These are phyloP conservation scores for Allomyces macrogynus DNA, from an alignment of 192 early-diverging fungal genomes.

Conservation along the genomic window DNA sequence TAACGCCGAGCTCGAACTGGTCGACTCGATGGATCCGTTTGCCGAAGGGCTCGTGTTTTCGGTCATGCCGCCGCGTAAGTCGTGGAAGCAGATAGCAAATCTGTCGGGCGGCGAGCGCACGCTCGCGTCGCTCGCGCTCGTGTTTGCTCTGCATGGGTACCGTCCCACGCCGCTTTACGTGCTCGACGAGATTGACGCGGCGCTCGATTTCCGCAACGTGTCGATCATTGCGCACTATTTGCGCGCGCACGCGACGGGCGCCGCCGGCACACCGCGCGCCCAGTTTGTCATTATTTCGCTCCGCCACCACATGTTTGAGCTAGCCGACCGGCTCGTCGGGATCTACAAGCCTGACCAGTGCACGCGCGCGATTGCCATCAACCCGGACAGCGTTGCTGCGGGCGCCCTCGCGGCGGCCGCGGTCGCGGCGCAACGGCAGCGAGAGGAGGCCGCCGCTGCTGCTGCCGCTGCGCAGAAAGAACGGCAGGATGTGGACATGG, in stretches of 20 bases:
- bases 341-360: slow-evolving; percentile 93
- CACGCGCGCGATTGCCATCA: slow-evolving; percentile 59
- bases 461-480: too few species aligned
- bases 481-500: too few species aligned
- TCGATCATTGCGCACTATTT: slow-evolving; percentile 98
- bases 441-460: too few species aligned
- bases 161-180: slow-evolving; percentile 99
- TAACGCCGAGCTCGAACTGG: slow-evolving; percentile 92
- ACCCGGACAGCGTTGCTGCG: slow-evolving; percentile 13
- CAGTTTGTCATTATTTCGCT: slow-evolving; percentile 98
- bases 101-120: slow-evolving; percentile 97
- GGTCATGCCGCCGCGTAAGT: slow-evolving; percentile 99
- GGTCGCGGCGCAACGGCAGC: too few species aligned
- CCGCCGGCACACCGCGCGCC: slow-evolving; percentile 28
- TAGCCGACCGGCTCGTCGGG: slow-evolving; percentile 91
- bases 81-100: slow-evolving; percentile 98
- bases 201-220: slow-evolving; percentile 95
- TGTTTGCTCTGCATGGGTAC: slow-evolving; percentile 97
- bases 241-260: slow-evolving; percentile 69
- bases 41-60: slow-evolving; percentile 95
- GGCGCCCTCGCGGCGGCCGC: too few species aligned
- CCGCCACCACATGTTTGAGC: slow-evolving; percentile 99
- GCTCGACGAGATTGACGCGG: slow-evolving; percentile 99
- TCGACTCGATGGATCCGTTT: slow-evolving; percentile 91
- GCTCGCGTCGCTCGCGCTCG: slow-evolving; percentile 88